phyloP scores from a whole-genome alignment of 768 basidiomycete species.

The Collybia nuda region DNA sequence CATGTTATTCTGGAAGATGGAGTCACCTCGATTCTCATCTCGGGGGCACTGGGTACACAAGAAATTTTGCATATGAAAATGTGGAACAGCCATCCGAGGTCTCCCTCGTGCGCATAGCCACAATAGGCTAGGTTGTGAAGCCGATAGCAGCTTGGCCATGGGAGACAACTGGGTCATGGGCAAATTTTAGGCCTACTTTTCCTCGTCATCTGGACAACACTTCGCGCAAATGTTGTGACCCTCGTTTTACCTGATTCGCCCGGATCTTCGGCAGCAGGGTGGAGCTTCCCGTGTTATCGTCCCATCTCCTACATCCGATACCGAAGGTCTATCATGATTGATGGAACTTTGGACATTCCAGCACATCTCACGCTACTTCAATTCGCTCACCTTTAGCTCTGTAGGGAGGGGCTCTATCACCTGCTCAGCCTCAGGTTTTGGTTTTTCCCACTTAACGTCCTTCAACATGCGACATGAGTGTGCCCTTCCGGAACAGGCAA shows the following conservation, averaged over 20 bases:
- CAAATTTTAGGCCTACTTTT: no score
- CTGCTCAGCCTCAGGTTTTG: not conserved
- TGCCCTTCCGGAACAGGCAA: not conserved
- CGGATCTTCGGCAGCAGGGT: no score
- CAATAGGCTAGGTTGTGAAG: not conserved
- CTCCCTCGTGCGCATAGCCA: not conserved
- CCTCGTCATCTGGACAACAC: no score
- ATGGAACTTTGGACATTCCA: no score
- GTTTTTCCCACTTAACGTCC: not conserved
- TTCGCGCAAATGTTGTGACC: no score
- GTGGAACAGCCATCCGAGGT: not conserved
- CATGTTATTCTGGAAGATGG: conserved; percentile 4
- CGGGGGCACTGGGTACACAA: not conserved
- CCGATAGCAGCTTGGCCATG: not conserved
- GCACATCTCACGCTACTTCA: no score
- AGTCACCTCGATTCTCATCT: not conserved
- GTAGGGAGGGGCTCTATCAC: no score
- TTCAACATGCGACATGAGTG: not conserved
- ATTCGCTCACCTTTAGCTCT: no score
- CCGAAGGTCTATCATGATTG: no score
- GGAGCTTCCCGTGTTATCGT: no score
- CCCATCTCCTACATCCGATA: no score
- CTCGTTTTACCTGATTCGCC: no score
- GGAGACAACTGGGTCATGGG: not conserved
- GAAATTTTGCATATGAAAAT: not conserved